Evolutionary conservation across 108 stramenopile genomes (phyloP).

Genomic region (Skeletonema tropicum): DNA sequence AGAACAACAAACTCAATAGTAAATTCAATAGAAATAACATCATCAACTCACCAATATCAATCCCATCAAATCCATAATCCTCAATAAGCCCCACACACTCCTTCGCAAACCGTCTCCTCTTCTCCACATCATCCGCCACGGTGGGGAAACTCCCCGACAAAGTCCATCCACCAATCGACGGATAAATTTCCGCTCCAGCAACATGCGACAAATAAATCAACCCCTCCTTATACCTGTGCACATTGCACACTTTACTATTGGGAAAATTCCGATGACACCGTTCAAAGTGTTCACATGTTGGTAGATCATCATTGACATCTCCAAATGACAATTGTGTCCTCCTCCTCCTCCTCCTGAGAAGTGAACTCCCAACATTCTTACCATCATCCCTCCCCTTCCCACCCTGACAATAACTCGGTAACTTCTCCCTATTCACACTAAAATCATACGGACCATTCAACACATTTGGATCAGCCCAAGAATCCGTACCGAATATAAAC

Average conservation of each 20-base stretch:
- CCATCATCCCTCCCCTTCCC: conserved; percentile 32
- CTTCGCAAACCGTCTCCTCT: conserved; percentile 37
- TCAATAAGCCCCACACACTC: conserved; percentile 40
- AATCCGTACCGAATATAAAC: conserved; percentile 47
- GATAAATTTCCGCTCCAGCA: conserved; percentile 44
- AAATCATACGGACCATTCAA: conserved; percentile 40
- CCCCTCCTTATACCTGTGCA: conserved; percentile 24
- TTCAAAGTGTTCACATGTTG: conserved; percentile 28
- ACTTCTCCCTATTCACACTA: conserved; percentile 9
- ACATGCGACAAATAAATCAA: conserved; percentile 41
- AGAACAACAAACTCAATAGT: no score
- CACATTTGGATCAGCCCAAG: conserved; percentile 41
- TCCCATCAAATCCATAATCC: conserved; percentile 50
- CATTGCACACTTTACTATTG: conserved; percentile 38
- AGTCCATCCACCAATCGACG: conserved; percentile 50
- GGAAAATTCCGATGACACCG: conserved; percentile 48
- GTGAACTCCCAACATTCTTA: conserved; percentile 11
- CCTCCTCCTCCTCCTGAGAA: conserved; percentile 40
- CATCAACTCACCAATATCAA: conserved; percentile 34
- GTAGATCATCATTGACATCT: conserved; percentile 12
- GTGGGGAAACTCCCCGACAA: conserved; percentile 36
- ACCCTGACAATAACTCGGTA: conserved; percentile 23
- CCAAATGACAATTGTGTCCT: conserved; percentile 20
- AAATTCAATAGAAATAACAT: no score
- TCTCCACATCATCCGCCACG: conserved; percentile 29